A percentile compares a stretch with the other conserved stretches of the same genome.
Evolutionary conservation across 768 basidiomycete genomes (phyloP).

Genomic region (Lentinula sp.): DNA sequence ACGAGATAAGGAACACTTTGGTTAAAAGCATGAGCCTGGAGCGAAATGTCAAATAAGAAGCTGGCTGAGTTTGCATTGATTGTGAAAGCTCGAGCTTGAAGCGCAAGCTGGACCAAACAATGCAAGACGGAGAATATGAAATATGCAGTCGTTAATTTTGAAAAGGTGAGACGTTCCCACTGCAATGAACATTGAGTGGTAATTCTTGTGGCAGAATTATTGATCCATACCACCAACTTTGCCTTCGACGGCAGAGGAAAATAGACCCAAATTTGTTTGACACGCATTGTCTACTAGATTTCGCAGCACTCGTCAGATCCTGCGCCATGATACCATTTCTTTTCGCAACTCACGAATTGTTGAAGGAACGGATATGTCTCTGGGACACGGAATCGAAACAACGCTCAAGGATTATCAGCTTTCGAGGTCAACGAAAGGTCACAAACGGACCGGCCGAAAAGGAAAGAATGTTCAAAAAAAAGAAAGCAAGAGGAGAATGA

Average conservation of each 20-base stretch:
- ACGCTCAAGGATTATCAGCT: slow-evolving; percentile 21
- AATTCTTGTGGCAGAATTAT: not conserved
- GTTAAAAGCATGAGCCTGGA: slow-evolving; percentile 40
- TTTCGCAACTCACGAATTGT: slow-evolving; percentile 1
- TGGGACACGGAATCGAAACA: slow-evolving; percentile 27
- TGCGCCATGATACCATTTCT: not conserved
- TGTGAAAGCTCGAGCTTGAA: slow-evolving; percentile 63
- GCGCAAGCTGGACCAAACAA: slow-evolving; percentile 58
- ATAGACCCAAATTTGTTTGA: slow-evolving; percentile 30
- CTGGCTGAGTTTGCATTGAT: slow-evolving; percentile 55
- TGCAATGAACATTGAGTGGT: slow-evolving; percentile 17
- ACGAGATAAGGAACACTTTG: slow-evolving; percentile 47
- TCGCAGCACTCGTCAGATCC: not conserved
- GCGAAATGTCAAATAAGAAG: slow-evolving; percentile 45
- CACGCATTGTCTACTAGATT: slow-evolving; percentile 25
- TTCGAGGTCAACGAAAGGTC: slow-evolving; percentile 10
- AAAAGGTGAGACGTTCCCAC: slow-evolving; percentile 70
- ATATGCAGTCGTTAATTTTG: slow-evolving; percentile 59
- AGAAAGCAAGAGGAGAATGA: slow-evolving; percentile 11
- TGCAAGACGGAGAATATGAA: slow-evolving; percentile 62
- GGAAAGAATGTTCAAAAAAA: slow-evolving; percentile 6
- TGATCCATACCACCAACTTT: slow-evolving; percentile 41
- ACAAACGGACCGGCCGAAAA: slow-evolving; percentile 17
- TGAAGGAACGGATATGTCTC: slow-evolving; percentile 30
- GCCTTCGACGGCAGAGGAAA: slow-evolving; percentile 31